Conservation (phyloP, 768 basidiomycete species). For the Panellus pusillus region DNA sequence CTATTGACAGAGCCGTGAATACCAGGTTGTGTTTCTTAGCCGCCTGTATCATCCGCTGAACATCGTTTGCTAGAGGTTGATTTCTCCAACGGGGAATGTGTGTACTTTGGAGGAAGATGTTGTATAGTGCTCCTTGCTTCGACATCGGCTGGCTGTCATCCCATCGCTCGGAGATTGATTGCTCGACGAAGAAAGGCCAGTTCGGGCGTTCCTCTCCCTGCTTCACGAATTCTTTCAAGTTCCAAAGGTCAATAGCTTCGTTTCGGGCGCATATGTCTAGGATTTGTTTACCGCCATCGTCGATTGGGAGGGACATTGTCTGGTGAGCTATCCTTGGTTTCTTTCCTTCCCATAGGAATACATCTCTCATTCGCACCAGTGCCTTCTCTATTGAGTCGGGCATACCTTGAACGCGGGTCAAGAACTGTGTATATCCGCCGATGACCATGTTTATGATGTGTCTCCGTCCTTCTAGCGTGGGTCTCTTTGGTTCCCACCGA, state of each 20-base stretch:
- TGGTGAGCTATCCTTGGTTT: background rate
- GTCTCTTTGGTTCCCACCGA: background rate
- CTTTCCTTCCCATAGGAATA: background rate
- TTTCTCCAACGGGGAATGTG: background rate
- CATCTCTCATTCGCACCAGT: background rate
- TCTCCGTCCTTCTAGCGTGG: constrained; percentile 9
- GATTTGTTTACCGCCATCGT: background rate
- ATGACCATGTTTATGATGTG: constrained; percentile 21
- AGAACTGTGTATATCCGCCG: constrained; percentile 25
- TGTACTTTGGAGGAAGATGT: background rate
- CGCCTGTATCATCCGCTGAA: background rate
- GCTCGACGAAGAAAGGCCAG: background rate
- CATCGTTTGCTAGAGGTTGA: background rate
- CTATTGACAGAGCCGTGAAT: background rate
- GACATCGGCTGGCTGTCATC: background rate
- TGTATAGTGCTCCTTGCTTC: background rate
- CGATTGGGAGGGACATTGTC: background rate
- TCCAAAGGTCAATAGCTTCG: constrained; percentile 3
- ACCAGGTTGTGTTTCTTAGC: background rate
- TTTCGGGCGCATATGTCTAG: background rate
- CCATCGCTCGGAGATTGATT: background rate
- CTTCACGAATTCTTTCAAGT: background rate
- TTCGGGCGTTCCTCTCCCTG: background rate
- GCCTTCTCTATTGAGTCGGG: background rate
- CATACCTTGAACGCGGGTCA: constrained; percentile 27